Evolutionary conservation across 768 basidiomycete species (phyloP), one percentile per base, ranked within the genome.

Genomic region (Xerocomus potaroensis): DNA sequence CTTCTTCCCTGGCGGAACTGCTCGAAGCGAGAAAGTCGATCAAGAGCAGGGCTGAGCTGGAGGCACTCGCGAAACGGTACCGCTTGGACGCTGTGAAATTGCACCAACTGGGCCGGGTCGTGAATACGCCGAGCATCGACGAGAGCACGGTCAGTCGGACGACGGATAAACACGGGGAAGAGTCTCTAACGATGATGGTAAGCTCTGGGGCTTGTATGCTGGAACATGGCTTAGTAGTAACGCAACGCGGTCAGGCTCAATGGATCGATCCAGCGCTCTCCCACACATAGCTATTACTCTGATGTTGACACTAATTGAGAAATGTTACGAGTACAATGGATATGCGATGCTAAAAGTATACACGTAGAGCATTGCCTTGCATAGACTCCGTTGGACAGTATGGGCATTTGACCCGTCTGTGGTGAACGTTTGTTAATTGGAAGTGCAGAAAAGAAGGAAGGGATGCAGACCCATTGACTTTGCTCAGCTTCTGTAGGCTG

Each of bases 391-490:
- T 68, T 10, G 95, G 95, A 62, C 95, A 97, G 65, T 97, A 97
- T 6, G 95, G 94, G 58, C 95, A 99, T 64, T 97, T 98, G 48
- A 94, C 90, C 3, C 89, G 84, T 19, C 93, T 94, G 60, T 27
- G n/a, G n/a, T n/a, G 26, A 39, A 19, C 4, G 15, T 16, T 3
- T 19, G 4, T 33, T 10, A 19, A n/a, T n/a, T n/a, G 24, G 51
- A 30, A 55, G 45, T 32, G 6, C 34, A 10, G 30, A 10, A 38
- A 12, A 26, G 27, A 21, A 22, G 19, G 12, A 24, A 30, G 27
- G 29, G 29, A 48, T 19, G 84, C 95, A 73, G 68, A 85, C 84
- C 77, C 75, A 36, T 83, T 86, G 24, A 84, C 77, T 70, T 95
- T 97, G 63, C 87, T 85, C 37, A 99, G 71, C 64, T 93, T 91